Conservation (phyloP, 768 basidiomycete genomes). For the Mycena venus region DNA sequence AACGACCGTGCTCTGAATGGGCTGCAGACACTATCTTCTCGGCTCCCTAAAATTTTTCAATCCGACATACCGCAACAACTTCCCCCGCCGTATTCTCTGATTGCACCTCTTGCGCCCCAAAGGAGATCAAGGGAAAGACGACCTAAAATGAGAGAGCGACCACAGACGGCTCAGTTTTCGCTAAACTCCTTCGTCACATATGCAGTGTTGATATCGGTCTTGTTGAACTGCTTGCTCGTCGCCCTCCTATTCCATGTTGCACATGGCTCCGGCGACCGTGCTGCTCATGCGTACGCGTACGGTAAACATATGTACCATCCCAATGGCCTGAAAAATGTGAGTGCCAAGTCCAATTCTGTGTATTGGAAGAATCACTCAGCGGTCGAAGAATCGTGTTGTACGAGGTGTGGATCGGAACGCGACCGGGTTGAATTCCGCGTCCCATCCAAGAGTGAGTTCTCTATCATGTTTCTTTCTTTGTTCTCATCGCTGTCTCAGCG, state of each 20-base stretch:
- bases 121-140: not conserved
- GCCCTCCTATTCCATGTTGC: not conserved
- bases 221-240: not conserved
- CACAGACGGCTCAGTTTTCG: not conserved
- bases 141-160: no score
- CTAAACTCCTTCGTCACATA: not conserved
- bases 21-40: not conserved
- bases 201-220: not conserved
- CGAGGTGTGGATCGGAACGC: not conserved
- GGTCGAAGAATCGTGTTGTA: no score
- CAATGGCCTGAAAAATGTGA: no score
- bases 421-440: not conserved
- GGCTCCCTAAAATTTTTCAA: not conserved
- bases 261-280: not conserved
- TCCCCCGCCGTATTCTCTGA: not conserved
- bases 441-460: not conserved
- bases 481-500: not conserved
- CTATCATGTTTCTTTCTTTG: not conserved
- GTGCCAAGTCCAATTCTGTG: no score
- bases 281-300: not conserved
- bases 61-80: not conserved
- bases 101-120: not conserved
- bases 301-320: no score
- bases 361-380: no score
- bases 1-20: not conserved